A percentile compares a stretch with the other conserved stretches of the same genome.
Evolutionary conservation across 2,329 filamentous ascomycete genomes (phyloP).

Genomic region (Microcyclosporella mali): DNA sequence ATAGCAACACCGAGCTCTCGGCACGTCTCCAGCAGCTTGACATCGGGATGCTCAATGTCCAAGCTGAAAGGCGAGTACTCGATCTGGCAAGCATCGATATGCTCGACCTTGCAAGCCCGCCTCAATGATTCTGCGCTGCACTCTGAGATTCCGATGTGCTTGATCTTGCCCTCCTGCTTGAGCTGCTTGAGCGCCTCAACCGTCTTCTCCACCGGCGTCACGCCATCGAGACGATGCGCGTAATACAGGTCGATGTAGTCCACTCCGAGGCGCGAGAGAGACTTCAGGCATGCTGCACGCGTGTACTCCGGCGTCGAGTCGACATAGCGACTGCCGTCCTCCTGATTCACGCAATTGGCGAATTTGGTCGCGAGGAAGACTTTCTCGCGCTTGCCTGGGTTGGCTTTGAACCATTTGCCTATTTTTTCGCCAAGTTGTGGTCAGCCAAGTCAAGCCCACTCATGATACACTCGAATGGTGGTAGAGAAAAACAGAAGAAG

Average conservation of each 20-base stretch:
- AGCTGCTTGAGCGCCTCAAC: slow-evolving; percentile 45
- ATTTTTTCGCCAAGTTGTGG: not conserved
- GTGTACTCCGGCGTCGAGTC: slow-evolving; percentile 38
- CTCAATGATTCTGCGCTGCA: slow-evolving; percentile 46
- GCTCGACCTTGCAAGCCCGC: slow-evolving; percentile 46
- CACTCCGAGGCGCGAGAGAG: slow-evolving; percentile 37
- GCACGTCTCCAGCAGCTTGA: slow-evolving; percentile 48
- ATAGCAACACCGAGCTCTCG: slow-evolving; percentile 54
- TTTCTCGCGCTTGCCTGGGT: slow-evolving; percentile 44
- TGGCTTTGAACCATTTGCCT: slow-evolving; percentile 34
- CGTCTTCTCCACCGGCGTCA: slow-evolving; percentile 45
- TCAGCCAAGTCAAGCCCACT: no score
- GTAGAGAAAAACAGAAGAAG: no score
- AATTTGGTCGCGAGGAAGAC: slow-evolving; percentile 52
- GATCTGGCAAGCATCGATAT: slow-evolving; percentile 48
- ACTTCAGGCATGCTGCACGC: slow-evolving; percentile 35
- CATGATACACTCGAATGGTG: no score
- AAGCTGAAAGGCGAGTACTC: slow-evolving; percentile 48
- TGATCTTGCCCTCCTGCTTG: slow-evolving; percentile 51
- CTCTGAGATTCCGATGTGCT: slow-evolving; percentile 52
- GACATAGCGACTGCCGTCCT: slow-evolving; percentile 33
- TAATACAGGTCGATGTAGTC: slow-evolving; percentile 40
- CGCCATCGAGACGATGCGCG: slow-evolving; percentile 38
- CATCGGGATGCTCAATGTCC: slow-evolving; percentile 51
- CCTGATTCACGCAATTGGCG: slow-evolving; percentile 35